These are phyloP conservation scores for Rhododendron ovatum DNA, from an alignment of 148 eudicot species.

Conservation along the genomic window DNA sequence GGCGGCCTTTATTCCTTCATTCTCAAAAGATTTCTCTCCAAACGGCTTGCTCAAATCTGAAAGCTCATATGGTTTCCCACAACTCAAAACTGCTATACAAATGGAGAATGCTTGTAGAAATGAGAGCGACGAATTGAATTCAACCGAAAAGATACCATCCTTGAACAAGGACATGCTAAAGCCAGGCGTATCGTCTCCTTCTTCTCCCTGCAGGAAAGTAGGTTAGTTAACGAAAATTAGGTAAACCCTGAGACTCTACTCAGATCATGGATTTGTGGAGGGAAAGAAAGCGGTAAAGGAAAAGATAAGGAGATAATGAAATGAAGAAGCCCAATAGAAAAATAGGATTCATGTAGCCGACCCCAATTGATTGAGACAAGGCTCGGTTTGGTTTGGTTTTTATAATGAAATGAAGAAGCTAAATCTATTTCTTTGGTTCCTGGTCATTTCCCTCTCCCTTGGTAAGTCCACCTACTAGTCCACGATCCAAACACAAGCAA, in stretches of 20 bases:
- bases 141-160: slow-evolving; percentile 62
- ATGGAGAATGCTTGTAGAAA: slow-evolving; percentile 77
- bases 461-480: neutral
- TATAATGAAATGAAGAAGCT: neutral
- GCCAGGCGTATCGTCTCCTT: slow-evolving; percentile 27
- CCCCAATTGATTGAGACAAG: too few relatives aligned
- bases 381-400: neutral
- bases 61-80: slow-evolving; percentile 43
- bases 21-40: slow-evolving; percentile 27
- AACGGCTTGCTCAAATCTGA: slow-evolving; percentile 20
- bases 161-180: slow-evolving; percentile 57
- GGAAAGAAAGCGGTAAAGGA: neutral
- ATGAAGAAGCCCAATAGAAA: neutral
- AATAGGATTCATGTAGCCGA: too few relatives aligned
- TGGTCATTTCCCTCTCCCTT: neutral
- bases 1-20: slow-evolving; percentile 20
- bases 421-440: neutral
- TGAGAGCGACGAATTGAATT: slow-evolving; percentile 59
- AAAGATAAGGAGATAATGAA: neutral
- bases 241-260: neutral
- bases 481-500: neutral
- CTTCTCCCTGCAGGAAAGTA: slow-evolving; percentile 41
- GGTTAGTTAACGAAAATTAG: neutral
- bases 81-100: slow-evolving; percentile 51
- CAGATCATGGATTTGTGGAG: neutral